Evolutionary conservation across 176 grass and related monocot genomes (phyloP).

Genomic region (Canna indica): DNA sequence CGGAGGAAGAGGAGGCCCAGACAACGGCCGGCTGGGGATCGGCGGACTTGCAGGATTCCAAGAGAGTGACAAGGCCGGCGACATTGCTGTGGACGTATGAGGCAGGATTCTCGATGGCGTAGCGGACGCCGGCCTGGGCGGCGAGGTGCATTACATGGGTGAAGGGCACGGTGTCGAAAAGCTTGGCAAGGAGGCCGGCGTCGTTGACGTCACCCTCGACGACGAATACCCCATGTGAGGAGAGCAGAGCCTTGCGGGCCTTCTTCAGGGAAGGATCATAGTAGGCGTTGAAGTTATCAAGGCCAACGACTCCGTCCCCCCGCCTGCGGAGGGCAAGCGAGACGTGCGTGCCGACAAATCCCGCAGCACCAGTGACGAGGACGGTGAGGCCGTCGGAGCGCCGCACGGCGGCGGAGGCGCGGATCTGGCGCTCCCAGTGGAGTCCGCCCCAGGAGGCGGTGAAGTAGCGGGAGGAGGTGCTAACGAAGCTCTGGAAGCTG

Average conservation of each 20-base stretch:
- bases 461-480: constrained; percentile 45
- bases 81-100: constrained; percentile 67
- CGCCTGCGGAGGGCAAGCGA: constrained; percentile 39
- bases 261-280: constrained; percentile 66
- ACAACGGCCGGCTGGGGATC: constrained; percentile 63
- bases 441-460: constrained; percentile 48
- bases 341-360: constrained; percentile 55
- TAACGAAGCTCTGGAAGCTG: constrained; percentile 49
- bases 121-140: constrained; percentile 63
- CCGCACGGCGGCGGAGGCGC: constrained; percentile 34
- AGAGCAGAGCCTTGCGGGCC: constrained; percentile 43
- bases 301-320: constrained; percentile 56
- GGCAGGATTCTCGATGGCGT: constrained; percentile 61
- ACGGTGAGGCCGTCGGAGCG: constrained; percentile 33
- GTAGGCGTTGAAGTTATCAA: constrained; percentile 70
- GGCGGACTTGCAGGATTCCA: constrained; percentile 58
- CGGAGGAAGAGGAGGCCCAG: constrained; percentile 68
- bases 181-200: constrained; percentile 42
- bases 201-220: constrained; percentile 65
- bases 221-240: constrained; percentile 40
- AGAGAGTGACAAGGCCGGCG: constrained; percentile 48
- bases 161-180: constrained; percentile 61
- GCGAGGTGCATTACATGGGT: constrained; percentile 74
- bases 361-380: constrained; percentile 57
- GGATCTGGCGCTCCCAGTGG: constrained; percentile 67